phyloP scores from a whole-genome alignment of 2,329 filamentous ascomycete genomes.

The Colletotrichum acutatum region DNA sequence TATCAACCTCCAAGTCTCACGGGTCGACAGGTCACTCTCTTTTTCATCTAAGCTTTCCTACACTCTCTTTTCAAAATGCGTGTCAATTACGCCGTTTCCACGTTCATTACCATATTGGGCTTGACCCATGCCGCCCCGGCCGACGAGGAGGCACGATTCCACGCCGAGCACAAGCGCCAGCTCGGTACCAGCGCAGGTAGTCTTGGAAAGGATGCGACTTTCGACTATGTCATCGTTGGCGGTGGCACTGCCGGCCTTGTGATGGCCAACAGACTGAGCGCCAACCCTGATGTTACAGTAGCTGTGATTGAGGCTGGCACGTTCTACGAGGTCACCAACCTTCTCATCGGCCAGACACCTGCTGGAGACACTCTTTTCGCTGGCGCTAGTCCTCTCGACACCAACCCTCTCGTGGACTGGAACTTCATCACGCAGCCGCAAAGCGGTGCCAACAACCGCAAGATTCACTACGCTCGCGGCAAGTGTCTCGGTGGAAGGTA shows the following conservation, averaged over 20 bases:
- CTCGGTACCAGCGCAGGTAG: constrained; percentile 25
- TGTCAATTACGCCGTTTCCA: not conserved
- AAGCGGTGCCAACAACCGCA: constrained; percentile 39
- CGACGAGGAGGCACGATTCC: constrained; percentile 8
- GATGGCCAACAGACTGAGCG: constrained; percentile 45
- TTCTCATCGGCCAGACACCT: constrained; percentile 40
- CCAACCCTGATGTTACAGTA: constrained; percentile 42
- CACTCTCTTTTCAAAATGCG: not conserved
- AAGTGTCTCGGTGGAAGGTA: constrained; percentile 46
- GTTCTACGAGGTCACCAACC: constrained; percentile 46
- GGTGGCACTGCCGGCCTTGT: constrained; percentile 51
- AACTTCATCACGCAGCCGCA: constrained; percentile 42
- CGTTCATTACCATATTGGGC: not conserved
- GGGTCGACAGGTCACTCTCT: not conserved
- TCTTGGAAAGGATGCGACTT: constrained; percentile 27
- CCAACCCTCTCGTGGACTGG: constrained; percentile 44
- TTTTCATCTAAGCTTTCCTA: not conserved
- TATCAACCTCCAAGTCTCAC: not conserved
- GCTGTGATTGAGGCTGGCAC: constrained; percentile 52
- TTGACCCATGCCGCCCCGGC: constrained; percentile 12
- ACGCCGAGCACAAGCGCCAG: constrained; percentile 26
- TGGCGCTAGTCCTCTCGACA: constrained; percentile 19
- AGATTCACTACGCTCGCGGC: constrained; percentile 50
- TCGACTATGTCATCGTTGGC: constrained; percentile 45
- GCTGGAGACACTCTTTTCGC: constrained; percentile 19